A percentile compares a stretch with the other conserved stretches of the same genome.
phyloP scores from a whole-genome alignment of 257 asterid species.

The Solanum rostratum region DNA sequence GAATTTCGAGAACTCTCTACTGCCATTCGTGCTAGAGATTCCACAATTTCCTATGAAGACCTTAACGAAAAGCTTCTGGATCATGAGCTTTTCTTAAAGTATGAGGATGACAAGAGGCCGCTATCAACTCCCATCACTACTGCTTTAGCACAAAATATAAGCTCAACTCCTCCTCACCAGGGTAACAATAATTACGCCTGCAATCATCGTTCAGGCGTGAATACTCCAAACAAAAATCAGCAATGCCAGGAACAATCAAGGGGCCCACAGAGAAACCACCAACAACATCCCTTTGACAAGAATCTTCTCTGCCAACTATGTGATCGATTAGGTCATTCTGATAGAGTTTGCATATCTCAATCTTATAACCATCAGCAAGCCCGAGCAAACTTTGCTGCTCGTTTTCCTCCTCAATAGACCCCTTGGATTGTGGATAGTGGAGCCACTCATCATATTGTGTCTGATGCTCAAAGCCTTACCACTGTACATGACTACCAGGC shows the following conservation, averaged over 20 bases:
- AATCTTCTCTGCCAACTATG: background rate
- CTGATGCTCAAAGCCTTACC: background rate
- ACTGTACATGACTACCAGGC: background rate
- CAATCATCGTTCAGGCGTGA: background rate
- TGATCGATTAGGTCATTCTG: background rate
- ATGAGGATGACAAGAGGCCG: no score
- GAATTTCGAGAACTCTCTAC: background rate
- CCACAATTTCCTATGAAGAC: no score
- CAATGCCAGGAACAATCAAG: background rate
- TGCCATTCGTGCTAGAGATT: background rate
- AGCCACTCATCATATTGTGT: background rate
- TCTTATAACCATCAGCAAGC: background rate
- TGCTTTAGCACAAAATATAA: background rate
- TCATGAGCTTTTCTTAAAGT: no score
- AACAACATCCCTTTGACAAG: background rate
- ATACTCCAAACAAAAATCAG: no score
- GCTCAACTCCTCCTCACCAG: background rate
- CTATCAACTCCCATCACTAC: background rate
- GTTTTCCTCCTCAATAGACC: background rate
- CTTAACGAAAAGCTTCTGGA: no score
- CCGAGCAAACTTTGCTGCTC: no score
- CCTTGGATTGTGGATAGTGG: background rate
- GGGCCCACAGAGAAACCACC: background rate
- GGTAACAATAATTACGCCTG: background rate
- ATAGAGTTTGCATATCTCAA: background rate